phyloP scores from a whole-genome alignment of 192 early-diverging fungal genomes.

The Diversispora epigaea region DNA sequence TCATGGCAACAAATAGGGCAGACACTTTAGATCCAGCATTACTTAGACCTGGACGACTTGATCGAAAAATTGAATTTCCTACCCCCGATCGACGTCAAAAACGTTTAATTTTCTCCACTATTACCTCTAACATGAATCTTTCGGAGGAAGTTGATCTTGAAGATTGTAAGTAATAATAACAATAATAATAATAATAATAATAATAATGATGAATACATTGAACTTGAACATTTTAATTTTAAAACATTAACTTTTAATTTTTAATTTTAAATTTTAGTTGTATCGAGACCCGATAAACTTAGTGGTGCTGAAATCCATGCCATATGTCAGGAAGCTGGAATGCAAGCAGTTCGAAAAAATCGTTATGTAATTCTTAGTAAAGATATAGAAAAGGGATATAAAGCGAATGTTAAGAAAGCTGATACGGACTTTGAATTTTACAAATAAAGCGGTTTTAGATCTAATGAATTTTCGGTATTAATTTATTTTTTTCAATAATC shows the following conservation, averaged over 20 bases:
- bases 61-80: constrained; percentile 99
- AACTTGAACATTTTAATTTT: too few relatives aligned
- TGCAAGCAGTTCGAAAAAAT: constrained; percentile 98
- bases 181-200: background rate
- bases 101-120: constrained; percentile 94
- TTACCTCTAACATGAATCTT: constrained; percentile 95
- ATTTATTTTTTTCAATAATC: too few relatives aligned
- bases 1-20: constrained; percentile 99
- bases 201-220: too few relatives aligned
- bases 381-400: constrained; percentile 97
- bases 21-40: constrained; percentile 97
- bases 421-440: constrained; percentile 98
- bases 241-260: too few relatives aligned
- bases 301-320: constrained; percentile 96
- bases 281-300: constrained; percentile 94
- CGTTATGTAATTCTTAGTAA: constrained; percentile 93
- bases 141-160: constrained; percentile 98
- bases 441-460: constrained; percentile 55
- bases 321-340: constrained; percentile 98
- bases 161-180: constrained; percentile 69
- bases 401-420: constrained; percentile 92
- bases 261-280: constrained; percentile 56
- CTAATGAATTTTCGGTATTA: background rate
- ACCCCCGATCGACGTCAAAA: constrained; percentile 96
- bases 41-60: constrained; percentile 93